Evolutionary conservation across 2,329 filamentous ascomycete species (phyloP).

Genomic region (Neoarthrinium moseri): DNA sequence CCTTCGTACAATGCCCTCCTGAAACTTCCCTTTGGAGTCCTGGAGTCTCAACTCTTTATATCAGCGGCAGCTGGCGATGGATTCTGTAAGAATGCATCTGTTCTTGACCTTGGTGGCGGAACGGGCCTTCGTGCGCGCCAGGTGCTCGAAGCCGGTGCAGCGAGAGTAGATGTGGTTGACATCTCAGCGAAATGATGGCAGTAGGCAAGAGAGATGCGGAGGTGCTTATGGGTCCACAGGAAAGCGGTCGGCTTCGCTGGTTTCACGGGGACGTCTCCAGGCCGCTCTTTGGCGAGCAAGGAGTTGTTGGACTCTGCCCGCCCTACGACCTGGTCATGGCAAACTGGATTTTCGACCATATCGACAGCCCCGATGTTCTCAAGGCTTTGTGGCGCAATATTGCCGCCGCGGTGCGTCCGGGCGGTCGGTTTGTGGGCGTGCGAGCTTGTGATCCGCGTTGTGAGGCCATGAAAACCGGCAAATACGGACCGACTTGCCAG

Average conservation of each 20-base stretch:
- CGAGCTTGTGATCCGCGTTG: slow-evolving; percentile 15
- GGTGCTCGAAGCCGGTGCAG: slow-evolving; percentile 22
- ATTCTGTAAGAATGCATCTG: slow-evolving; percentile 14
- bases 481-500: slow-evolving; percentile 14
- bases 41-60: slow-evolving; percentile 27
- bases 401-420: slow-evolving; percentile 20
- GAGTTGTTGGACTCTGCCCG: slow-evolving; percentile 16
- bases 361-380: slow-evolving; percentile 17
- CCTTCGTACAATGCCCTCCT: slow-evolving; percentile 6
- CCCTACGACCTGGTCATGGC: slow-evolving; percentile 31
- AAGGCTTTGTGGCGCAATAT: slow-evolving; percentile 27
- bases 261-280: slow-evolving; percentile 21
- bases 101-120: slow-evolving; percentile 31
- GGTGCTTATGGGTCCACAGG: neutral
- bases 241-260: slow-evolving; percentile 18
- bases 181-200: neutral
- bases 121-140: slow-evolving; percentile 24
- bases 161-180: slow-evolving; percentile 25
- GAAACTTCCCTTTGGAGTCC: slow-evolving; percentile 7
- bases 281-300: too few species aligned
- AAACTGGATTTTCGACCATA: slow-evolving; percentile 30
- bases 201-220: slow-evolving; percentile 16
- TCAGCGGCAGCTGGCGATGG: slow-evolving; percentile 25
- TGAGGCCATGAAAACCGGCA: slow-evolving; percentile 13
- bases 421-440: slow-evolving; percentile 25